Evolutionary conservation across 108 stramenopile genomes (phyloP).

Genomic region (Pelagomonas calceolata): DNA sequence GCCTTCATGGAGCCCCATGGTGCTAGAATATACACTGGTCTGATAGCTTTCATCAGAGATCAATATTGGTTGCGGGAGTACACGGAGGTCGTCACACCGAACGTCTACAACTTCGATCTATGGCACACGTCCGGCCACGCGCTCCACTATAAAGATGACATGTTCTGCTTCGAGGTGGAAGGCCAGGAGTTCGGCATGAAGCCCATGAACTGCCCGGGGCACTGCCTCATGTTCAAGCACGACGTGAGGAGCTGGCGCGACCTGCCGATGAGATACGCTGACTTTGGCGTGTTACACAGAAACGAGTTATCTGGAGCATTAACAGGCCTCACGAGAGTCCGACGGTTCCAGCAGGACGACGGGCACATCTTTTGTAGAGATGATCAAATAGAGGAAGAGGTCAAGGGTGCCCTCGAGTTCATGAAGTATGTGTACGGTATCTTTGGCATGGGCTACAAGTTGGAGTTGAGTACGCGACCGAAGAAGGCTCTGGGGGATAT

Average conservation of each 20-base stretch:
- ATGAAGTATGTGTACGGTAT: slow-evolving; percentile 92
- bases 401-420: slow-evolving; percentile 83
- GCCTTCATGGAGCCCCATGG: slow-evolving; percentile 97
- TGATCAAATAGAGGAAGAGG: slow-evolving; percentile 90
- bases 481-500: slow-evolving; percentile 94
- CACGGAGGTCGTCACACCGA: slow-evolving; percentile 95
- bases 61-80: slow-evolving; percentile 95
- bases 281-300: slow-evolving; percentile 97
- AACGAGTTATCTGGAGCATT: slow-evolving; percentile 93
- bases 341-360: slow-evolving; percentile 99
- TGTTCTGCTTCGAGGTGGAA: slow-evolving; percentile 90
- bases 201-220: slow-evolving; percentile 99
- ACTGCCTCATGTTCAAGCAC: slow-evolving; percentile 85
- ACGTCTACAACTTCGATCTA: slow-evolving; percentile 92
- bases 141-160: slow-evolving; percentile 95
- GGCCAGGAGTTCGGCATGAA: slow-evolving; percentile 91
- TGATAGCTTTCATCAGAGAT: slow-evolving; percentile 79
- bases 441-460: slow-evolving; percentile 98
- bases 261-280: slow-evolving; percentile 88
- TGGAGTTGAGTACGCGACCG: slow-evolving; percentile 93
- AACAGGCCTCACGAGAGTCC: slow-evolving; percentile 93
- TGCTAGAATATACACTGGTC: slow-evolving; percentile 94
- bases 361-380: slow-evolving; percentile 93
- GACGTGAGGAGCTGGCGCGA: slow-evolving; percentile 88
- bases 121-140: slow-evolving; percentile 96